Evolutionary conservation across 305 asterid genomes (phyloP).

Genomic region (Rubia balearica): DNA sequence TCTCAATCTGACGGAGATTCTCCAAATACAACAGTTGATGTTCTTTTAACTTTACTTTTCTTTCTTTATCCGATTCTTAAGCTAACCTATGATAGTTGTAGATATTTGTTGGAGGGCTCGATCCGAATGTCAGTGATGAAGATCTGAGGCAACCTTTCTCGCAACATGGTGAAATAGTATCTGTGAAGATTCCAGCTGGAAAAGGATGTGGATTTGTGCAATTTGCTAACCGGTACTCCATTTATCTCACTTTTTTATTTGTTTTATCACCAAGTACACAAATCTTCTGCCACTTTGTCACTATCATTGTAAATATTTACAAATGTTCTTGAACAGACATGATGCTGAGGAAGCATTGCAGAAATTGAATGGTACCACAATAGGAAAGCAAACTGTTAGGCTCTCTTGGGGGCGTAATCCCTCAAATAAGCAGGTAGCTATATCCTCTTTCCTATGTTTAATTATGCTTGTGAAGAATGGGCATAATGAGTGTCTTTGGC

Average conservation of each 20-base stretch:
- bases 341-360: constrained; percentile 94
- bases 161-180: constrained; percentile 74
- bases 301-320: background rate
- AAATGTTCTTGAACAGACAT: constrained; percentile 34
- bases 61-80: constrained; percentile 9
- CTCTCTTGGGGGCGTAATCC: constrained; percentile 99
- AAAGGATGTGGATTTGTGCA: constrained; percentile 98
- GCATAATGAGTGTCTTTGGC: background rate
- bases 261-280: background rate
- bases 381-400: constrained; percentile 85
- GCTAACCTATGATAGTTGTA: constrained; percentile 34
- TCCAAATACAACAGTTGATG: constrained; percentile 78
- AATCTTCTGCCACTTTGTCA: constrained; percentile 5
- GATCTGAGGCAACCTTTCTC: constrained; percentile 85
- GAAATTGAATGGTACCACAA: constrained; percentile 64
- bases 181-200: constrained; percentile 87
- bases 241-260: background rate
- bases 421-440: constrained; percentile 66
- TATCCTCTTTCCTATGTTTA: constrained; percentile 3
- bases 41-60: constrained; percentile 17
- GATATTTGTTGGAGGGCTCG: constrained; percentile 98
- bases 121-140: constrained; percentile 74
- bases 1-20: constrained; percentile 76
- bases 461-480: background rate
- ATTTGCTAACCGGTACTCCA: constrained; percentile 64